phyloP scores from a whole-genome alignment of 805 yeast species.

The Wickerhamiella vanderwaltii region DNA sequence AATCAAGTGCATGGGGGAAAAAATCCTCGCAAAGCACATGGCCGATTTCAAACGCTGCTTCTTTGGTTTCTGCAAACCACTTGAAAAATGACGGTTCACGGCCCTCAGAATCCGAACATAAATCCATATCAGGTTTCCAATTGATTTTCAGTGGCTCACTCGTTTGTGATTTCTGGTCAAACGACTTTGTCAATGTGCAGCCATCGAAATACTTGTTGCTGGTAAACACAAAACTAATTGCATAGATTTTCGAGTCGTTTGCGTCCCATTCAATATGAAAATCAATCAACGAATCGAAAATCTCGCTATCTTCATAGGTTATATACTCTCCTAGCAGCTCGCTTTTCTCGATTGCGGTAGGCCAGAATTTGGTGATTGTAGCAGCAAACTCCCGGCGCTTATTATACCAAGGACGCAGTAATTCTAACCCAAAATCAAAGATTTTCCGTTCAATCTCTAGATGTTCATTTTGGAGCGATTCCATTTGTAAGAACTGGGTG shows the following conservation, averaged over 20 bases:
- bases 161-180: conserved; percentile 32
- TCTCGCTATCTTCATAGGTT: conserved; percentile 63
- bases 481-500: too few relatives aligned
- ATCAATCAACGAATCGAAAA: conserved; percentile 53
- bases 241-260: conserved; percentile 42
- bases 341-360: conserved; percentile 66
- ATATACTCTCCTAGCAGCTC: conserved; percentile 69
- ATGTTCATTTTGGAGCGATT: conserved; percentile 15
- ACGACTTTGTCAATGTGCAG: conserved; percentile 50
- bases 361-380: conserved; percentile 73
- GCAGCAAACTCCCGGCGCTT: conserved; percentile 42
- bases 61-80: conserved; percentile 71
- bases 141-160: conserved; percentile 37
- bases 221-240: conserved; percentile 48
- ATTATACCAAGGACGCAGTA: conserved; percentile 45
- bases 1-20: conserved; percentile 73
- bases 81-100: conserved; percentile 64
- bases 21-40: conserved; percentile 62
- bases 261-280: conserved; percentile 40
- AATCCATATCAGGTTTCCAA: conserved; percentile 65
- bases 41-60: conserved; percentile 70
- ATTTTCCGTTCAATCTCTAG: conserved; percentile 16
- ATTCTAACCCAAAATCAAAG: conserved; percentile 18
- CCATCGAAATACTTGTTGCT: conserved; percentile 38
- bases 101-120: conserved; percentile 36